A percentile compares a stretch with the other conserved stretches of the same genome.
Conservation (phyloP, 2,329 filamentous ascomycete genomes). For the Aureobasidium vineae region DNA sequence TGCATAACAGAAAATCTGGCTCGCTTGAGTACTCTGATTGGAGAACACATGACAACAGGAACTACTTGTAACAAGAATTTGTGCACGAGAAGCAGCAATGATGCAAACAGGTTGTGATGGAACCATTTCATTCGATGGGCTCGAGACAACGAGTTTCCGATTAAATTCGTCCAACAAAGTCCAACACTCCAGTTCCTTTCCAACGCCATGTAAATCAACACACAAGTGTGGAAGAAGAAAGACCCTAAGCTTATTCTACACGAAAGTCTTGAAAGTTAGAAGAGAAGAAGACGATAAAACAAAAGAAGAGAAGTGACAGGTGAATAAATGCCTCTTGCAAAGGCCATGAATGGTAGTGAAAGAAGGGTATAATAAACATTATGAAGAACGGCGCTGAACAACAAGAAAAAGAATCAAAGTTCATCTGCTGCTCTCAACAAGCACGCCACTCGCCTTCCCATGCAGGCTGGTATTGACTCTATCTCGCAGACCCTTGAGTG, state of each 20-base stretch:
- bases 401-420: background rate
- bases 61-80: too few relatives aligned
- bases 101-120: background rate
- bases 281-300: background rate
- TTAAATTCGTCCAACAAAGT: background rate
- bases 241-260: background rate
- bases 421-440: conserved; percentile 46
- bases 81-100: background rate
- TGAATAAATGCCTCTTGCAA: background rate
- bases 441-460: conserved; percentile 46
- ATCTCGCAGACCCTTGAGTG: conserved; percentile 28
- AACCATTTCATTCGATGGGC: background rate
- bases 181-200: background rate
- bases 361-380: conserved; percentile 22
- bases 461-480: conserved; percentile 42
- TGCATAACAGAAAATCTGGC: background rate
- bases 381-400: background rate
- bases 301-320: background rate
- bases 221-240: background rate
- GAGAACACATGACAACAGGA: background rate
- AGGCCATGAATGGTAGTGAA: background rate
- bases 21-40: background rate
- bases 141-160: background rate
- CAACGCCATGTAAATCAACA: background rate
- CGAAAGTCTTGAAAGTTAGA: background rate